A percentile compares a stretch with the other conserved stretches of the same genome.
phyloP scores from a whole-genome alignment of 192 early-diverging fungal genomes.

The Entomortierella chlamydospora region DNA sequence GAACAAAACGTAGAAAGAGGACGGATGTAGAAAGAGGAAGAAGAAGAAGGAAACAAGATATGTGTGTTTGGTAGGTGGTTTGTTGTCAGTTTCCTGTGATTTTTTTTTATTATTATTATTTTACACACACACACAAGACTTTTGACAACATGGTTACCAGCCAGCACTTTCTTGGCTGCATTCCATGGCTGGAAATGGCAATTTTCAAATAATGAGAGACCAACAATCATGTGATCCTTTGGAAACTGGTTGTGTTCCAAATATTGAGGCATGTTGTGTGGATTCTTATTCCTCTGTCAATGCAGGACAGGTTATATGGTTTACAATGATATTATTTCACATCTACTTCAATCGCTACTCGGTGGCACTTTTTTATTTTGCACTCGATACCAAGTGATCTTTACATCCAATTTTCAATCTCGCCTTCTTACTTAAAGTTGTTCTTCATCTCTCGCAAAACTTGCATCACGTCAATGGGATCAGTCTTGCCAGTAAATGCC shows the following conservation, averaged over 20 bases:
- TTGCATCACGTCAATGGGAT: conserved; percentile 83
- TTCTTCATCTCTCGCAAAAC: conserved; percentile 86
- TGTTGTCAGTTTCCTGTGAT: no score
- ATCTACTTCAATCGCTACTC: not conserved
- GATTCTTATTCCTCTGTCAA: not conserved
- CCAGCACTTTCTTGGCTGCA: not conserved
- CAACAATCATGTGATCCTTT: no score
- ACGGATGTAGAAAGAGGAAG: not conserved
- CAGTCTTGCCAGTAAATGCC: conserved; percentile 64
- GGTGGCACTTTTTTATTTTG: no score
- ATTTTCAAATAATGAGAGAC: not conserved
- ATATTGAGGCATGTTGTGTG: not conserved
- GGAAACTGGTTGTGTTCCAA: no score
- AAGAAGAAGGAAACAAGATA: not conserved
- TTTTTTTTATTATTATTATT: not conserved
- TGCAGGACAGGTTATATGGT: not conserved
- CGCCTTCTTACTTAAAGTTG: conserved; percentile 48
- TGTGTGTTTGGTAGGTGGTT: no score
- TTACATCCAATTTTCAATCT: not conserved
- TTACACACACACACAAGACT: no score
- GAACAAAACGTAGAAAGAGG: not conserved
- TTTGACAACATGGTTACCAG: not conserved
- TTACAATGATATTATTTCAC: no score
- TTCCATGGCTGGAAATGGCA: not conserved
- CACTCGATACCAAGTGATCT: no score